Evolutionary conservation across 306 rosid species (phyloP).

Genomic region (Dalbergia cultrata): DNA sequence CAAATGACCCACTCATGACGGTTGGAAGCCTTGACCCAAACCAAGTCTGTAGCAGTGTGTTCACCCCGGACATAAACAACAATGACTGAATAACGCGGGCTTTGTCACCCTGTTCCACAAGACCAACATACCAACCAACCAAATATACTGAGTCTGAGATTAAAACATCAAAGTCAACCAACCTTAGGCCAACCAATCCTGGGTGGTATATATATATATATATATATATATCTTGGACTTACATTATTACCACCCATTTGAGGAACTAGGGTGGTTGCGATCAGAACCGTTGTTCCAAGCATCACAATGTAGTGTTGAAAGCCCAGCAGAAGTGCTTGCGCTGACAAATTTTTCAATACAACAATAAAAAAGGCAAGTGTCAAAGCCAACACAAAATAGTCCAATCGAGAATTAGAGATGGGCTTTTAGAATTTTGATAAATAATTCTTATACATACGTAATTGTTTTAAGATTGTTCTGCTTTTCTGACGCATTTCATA

Average conservation of each 20-base stretch:
- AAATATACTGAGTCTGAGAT: neutral
- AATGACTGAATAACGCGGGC: constrained; percentile 90
- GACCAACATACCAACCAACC: constrained; percentile 6
- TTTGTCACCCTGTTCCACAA: constrained; percentile 74
- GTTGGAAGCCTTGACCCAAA: constrained; percentile 95
- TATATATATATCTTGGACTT: constrained; percentile 44
- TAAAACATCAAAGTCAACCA: neutral
- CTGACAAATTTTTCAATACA: constrained; percentile 54
- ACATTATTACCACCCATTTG: constrained; percentile 89
- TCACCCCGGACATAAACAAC: constrained; percentile 84
- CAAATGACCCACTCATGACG: constrained; percentile 82
- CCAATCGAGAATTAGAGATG: constrained; percentile 1
- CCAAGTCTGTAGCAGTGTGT: constrained; percentile 82
- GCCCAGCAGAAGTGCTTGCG: constrained; percentile 71
- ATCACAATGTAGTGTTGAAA: constrained; percentile 97
- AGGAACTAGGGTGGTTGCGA: constrained; percentile 77
- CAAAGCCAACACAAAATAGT: neutral
- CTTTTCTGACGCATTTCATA: constrained; percentile 2
- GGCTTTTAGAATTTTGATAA: neutral
- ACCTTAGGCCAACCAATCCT: neutral
- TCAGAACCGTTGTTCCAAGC: constrained; percentile 92
- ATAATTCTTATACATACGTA: neutral
- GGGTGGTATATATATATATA: neutral
- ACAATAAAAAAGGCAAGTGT: neutral
- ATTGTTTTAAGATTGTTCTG: too few relatives aligned